Conservation (phyloP, 208 protist genomes). For the Crithidia fasciculata region DNA sequence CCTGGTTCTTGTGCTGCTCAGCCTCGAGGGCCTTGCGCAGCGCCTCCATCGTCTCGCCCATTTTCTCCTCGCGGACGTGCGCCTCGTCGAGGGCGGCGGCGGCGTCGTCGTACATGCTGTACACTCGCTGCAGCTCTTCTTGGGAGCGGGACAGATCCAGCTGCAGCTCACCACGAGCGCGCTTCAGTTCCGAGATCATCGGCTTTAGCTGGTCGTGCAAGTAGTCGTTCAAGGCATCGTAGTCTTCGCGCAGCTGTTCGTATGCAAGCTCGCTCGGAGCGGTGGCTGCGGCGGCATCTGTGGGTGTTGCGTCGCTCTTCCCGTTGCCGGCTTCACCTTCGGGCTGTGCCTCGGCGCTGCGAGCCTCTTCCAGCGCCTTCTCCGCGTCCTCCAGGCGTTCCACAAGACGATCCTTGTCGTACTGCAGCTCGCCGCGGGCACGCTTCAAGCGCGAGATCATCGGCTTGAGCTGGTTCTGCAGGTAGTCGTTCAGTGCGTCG, state of each 20-base stretch:
- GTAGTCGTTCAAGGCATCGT: conserved; percentile 33
- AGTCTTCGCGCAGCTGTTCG: conserved; percentile 29
- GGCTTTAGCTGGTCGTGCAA: conserved; percentile 24
- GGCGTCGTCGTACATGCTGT: conserved; percentile 33
- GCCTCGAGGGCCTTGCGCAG: conserved; percentile 35
- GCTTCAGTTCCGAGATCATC: conserved; percentile 15
- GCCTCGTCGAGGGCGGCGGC: conserved; percentile 33
- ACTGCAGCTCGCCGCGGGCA: conserved; percentile 4
- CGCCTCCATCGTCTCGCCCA: conserved; percentile 45
- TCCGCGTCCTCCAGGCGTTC: neutral
- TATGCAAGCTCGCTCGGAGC: neutral
- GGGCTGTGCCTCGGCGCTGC: neutral
- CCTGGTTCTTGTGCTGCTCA: conserved; percentile 24
- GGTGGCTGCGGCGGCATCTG: conserved; percentile 20
- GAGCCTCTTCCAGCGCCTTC: neutral
- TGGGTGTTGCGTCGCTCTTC: neutral
- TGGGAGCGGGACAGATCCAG: conserved; percentile 26
- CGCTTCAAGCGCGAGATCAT: conserved; percentile 19
- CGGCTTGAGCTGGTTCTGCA: conserved; percentile 30
- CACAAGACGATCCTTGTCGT: neutral
- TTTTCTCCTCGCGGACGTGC: conserved; percentile 46
- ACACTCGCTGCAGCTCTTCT: conserved; percentile 28
- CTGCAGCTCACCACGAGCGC: conserved; percentile 37
- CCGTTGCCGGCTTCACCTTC: neutral
- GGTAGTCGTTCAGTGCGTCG: conserved; percentile 18